A percentile compares a stretch with the other conserved stretches of the same genome.
These are phyloP conservation scores for Neospora caninum DNA, from an alignment of 169 alveolate genomes.

Conservation along the genomic window DNA sequence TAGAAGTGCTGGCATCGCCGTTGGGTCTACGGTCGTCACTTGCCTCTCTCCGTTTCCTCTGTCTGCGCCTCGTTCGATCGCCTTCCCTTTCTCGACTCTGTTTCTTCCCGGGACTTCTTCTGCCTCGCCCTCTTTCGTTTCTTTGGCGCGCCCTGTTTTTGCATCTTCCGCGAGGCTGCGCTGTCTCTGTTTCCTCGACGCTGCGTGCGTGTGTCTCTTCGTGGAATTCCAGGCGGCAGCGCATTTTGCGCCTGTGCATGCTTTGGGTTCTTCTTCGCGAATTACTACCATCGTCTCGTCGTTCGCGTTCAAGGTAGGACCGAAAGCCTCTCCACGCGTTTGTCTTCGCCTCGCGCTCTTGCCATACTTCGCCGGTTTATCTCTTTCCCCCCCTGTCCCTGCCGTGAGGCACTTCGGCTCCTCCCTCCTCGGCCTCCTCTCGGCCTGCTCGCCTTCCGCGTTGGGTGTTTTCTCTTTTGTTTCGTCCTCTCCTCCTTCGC, in stretches of 20 bases:
- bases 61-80: too few relatives aligned
- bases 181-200: background rate
- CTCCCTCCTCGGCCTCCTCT: background rate
- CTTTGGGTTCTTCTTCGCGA: slow-evolving; percentile 71
- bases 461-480: too few relatives aligned
- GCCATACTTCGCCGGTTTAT: background rate
- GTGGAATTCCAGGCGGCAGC: slow-evolving; percentile 46
- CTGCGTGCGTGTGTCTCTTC: background rate
- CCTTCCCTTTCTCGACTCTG: too few relatives aligned
- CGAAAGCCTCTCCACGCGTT: background rate
- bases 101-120: too few relatives aligned
- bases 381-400: background rate
- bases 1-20: too few relatives aligned
- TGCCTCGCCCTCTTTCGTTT: background rate
- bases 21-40: too few relatives aligned
- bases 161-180: background rate
- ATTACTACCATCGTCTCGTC: slow-evolving; percentile 63
- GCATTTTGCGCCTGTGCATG: slow-evolving; percentile 67
- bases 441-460: background rate
- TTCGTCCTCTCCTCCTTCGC: background rate
- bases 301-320: slow-evolving; percentile 59
- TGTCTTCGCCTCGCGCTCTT: background rate
- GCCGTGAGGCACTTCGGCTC: too few relatives aligned
- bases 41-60: too few relatives aligned
- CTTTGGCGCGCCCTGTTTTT: background rate